These are phyloP conservation scores for Apodospora peruviana DNA, from an alignment of 495 filamentous ascomycete species.

Conservation along the genomic window DNA sequence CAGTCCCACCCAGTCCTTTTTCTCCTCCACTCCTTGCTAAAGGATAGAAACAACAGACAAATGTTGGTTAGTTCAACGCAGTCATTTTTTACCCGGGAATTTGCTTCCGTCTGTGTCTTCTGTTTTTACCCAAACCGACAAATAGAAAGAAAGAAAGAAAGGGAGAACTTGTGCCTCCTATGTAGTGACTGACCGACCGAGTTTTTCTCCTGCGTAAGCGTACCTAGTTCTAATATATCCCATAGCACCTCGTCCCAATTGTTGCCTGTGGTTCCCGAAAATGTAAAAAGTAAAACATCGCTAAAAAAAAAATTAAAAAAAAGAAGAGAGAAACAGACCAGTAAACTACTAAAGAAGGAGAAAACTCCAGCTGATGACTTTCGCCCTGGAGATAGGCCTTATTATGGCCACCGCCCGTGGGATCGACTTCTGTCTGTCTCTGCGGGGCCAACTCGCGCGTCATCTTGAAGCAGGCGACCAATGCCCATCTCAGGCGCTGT, in stretches of 20 bases:
- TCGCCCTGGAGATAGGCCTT: neutral
- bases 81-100: too few relatives aligned
- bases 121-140: too few relatives aligned
- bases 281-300: neutral
- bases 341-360: neutral
- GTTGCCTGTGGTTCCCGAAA: conserved; percentile 11
- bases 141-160: too few relatives aligned
- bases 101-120: neutral
- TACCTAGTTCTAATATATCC: neutral
- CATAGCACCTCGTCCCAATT: conserved; percentile 4
- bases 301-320: neutral
- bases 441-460: conserved; percentile 12
- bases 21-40: too few relatives aligned
- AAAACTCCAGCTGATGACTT: neutral
- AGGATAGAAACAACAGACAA: too few relatives aligned
- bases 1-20: too few relatives aligned
- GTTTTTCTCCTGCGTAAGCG: neutral
- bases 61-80: too few relatives aligned
- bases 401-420: too few relatives aligned
- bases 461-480: conserved; percentile 42
- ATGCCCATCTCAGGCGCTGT: conserved; percentile 43
- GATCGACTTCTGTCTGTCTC: too few relatives aligned
- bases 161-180: too few relatives aligned
- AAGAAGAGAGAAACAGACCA: conserved; percentile 1
- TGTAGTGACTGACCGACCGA: too few relatives aligned